Conservation (phyloP, 805 yeast genomes). For the Ascoidea tarda region DNA sequence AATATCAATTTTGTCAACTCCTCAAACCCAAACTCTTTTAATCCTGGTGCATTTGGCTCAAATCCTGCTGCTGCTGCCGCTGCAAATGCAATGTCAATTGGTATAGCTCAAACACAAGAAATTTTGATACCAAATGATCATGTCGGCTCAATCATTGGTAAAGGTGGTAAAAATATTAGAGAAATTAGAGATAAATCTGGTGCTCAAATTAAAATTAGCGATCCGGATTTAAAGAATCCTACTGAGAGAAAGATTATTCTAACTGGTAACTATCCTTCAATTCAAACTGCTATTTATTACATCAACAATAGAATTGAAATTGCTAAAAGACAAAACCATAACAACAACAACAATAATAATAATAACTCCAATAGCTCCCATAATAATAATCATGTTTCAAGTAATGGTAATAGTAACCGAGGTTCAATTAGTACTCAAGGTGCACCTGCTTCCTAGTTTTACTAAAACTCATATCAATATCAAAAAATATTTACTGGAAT, state of each 20-base stretch:
- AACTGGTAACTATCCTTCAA: slow-evolving; percentile 51
- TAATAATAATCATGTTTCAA: too few relatives aligned
- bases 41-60: neutral
- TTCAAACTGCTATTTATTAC: slow-evolving; percentile 58
- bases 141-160: slow-evolving; percentile 80
- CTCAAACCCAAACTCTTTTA: neutral
- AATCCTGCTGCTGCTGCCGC: slow-evolving; percentile 2
- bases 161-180: slow-evolving; percentile 70
- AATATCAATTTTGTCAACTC: neutral
- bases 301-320: slow-evolving; percentile 60
- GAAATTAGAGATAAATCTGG: slow-evolving; percentile 68
- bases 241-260: slow-evolving; percentile 52
- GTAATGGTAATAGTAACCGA: neutral
- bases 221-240: slow-evolving; percentile 30
- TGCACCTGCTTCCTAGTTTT: too few relatives aligned
- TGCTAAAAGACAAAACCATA: slow-evolving; percentile 31
- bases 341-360: neutral
- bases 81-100: neutral
- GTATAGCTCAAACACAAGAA: slow-evolving; percentile 33
- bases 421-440: neutral
- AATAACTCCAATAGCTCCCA: too few relatives aligned
- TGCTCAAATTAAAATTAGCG: slow-evolving; percentile 58
- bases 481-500: too few relatives aligned
- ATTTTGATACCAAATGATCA: slow-evolving; percentile 61
- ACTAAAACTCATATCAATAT: too few relatives aligned